Percentiles rank a stretch among this genome's conserved stretches.
Evolutionary conservation across 2,329 filamentous ascomycete genomes (phyloP).

Genomic region (Cercospora sesami): DNA sequence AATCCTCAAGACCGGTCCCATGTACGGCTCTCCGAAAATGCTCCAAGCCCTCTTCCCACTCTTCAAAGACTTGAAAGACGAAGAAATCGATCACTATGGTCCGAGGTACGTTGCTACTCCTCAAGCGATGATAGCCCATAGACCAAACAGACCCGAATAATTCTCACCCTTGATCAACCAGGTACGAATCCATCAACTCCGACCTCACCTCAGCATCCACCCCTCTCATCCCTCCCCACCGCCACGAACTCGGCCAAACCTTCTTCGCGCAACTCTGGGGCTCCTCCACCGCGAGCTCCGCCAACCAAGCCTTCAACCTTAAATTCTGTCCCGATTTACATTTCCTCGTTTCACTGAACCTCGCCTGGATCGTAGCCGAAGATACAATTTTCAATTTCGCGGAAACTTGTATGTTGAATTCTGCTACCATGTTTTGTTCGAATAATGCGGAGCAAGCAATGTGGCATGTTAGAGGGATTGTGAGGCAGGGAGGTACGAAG

Average conservation of each 20-base stretch:
- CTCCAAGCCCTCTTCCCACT: constrained; percentile 19
- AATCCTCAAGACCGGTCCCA: constrained; percentile 18
- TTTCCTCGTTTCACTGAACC: constrained; percentile 9
- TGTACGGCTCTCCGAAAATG: constrained; percentile 19
- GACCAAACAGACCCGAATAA: too few species aligned
- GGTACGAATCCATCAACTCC: background rate
- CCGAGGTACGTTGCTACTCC: background rate
- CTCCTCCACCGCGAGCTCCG: background rate
- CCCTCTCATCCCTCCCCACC: background rate
- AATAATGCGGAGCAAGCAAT: constrained; percentile 15
- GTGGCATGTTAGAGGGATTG: constrained; percentile 23
- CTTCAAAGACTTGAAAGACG: constrained; percentile 20
- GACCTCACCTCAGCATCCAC: background rate
- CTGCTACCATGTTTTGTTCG: constrained; percentile 19
- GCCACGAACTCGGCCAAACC: background rate
- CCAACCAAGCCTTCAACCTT: constrained; percentile 20
- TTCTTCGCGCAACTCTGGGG: constrained; percentile 21
- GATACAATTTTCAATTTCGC: constrained; percentile 8
- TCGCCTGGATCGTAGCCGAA: constrained; percentile 14
- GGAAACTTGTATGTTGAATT: constrained; percentile 21
- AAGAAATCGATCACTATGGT: constrained; percentile 20
- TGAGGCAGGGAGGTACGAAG: constrained; percentile 20
- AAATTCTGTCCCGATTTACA: constrained; percentile 19
- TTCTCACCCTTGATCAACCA: too few species aligned
- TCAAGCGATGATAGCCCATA: background rate